Evolutionary conservation across 768 basidiomycete species (phyloP).

Genomic region (Mycena rosella): DNA sequence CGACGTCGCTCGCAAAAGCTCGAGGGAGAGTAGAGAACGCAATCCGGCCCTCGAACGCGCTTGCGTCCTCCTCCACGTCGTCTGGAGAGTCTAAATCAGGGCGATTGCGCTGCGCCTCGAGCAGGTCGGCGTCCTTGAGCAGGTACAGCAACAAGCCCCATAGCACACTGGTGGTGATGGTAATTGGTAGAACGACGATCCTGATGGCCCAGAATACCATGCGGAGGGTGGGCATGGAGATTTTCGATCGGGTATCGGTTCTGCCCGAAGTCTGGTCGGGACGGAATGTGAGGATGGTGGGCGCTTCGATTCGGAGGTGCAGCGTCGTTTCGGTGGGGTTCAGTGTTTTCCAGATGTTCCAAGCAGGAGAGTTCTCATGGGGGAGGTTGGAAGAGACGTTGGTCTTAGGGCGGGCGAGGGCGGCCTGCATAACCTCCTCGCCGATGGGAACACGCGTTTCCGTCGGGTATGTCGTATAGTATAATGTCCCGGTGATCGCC

Average conservation of each 20-base stretch:
- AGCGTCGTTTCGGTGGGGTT: constrained; percentile 78
- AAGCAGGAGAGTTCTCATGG: constrained; percentile 62
- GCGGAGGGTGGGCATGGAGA: constrained; percentile 62
- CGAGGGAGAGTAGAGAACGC: constrained; percentile 82
- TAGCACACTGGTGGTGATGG: constrained; percentile 76
- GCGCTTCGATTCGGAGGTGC: constrained; percentile 85
- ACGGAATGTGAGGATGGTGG: constrained; percentile 78
- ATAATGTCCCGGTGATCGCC: constrained; percentile 80
- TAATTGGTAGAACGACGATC: constrained; percentile 89
- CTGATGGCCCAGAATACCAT: constrained; percentile 81
- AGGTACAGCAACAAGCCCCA: constrained; percentile 88
- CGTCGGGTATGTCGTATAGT: constrained; percentile 75
- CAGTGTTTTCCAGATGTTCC: constrained; percentile 81
- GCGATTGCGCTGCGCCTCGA: constrained; percentile 86
- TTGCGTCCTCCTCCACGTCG: constrained; percentile 42
- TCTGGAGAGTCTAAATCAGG: constrained; percentile 57
- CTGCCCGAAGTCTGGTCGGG: constrained; percentile 46
- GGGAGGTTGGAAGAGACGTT: constrained; percentile 39
- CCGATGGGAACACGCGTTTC: constrained; percentile 41
- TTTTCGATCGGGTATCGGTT: constrained; percentile 48
- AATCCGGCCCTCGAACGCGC: constrained; percentile 57
- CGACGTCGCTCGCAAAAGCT: constrained; percentile 86
- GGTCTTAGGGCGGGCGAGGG: constrained; percentile 49
- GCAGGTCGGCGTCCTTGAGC: constrained; percentile 90
- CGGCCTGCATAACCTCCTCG: constrained; percentile 47